A percentile compares a stretch with the other conserved stretches of the same genome.
phyloP scores from a whole-genome alignment of 2,329 filamentous ascomycete genomes.

The Colletotrichum sp. region DNA sequence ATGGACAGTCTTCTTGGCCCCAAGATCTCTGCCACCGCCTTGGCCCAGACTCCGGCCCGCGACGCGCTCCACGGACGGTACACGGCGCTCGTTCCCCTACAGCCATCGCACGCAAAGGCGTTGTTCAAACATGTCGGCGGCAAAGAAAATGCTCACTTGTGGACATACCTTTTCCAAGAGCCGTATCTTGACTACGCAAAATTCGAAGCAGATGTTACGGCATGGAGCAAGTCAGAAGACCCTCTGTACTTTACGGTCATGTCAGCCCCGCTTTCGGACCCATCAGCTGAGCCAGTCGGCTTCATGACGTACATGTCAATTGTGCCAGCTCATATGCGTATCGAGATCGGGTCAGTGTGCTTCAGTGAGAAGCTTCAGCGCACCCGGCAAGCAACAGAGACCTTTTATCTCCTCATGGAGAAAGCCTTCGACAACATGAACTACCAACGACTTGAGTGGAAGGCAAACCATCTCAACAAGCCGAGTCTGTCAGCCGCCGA shows the following conservation, averaged over 20 bases:
- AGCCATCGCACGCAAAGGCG: constrained; percentile 28
- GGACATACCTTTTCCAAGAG: constrained; percentile 37
- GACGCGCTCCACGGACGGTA: constrained; percentile 31
- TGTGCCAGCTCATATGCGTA: constrained; percentile 47
- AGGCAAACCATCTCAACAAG: constrained; percentile 62
- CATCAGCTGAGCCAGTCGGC: constrained; percentile 41
- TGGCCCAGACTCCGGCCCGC: constrained; percentile 23
- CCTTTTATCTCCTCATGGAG: constrained; percentile 59
- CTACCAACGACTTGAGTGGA: constrained; percentile 74
- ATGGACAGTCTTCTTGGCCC: too few relatives aligned
- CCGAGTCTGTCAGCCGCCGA: constrained; percentile 58
- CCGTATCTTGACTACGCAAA: constrained; percentile 25
- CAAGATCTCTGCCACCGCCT: background rate
- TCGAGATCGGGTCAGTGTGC: constrained; percentile 63
- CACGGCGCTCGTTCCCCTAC: constrained; percentile 34
- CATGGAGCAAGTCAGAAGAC: constrained; percentile 30
- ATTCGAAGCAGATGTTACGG: constrained; percentile 24
- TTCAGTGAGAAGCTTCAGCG: constrained; percentile 56
- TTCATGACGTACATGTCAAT: constrained; percentile 51
- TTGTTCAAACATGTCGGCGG: constrained; percentile 38
- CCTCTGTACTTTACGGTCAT: constrained; percentile 51
- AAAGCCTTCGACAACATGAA: constrained; percentile 59
- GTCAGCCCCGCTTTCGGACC: constrained; percentile 29
- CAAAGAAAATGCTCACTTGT: constrained; percentile 31
- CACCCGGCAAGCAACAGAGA: constrained; percentile 62